phyloP scores from a whole-genome alignment of 768 basidiomycete genomes.

The Hydnomerulius pinastri region DNA sequence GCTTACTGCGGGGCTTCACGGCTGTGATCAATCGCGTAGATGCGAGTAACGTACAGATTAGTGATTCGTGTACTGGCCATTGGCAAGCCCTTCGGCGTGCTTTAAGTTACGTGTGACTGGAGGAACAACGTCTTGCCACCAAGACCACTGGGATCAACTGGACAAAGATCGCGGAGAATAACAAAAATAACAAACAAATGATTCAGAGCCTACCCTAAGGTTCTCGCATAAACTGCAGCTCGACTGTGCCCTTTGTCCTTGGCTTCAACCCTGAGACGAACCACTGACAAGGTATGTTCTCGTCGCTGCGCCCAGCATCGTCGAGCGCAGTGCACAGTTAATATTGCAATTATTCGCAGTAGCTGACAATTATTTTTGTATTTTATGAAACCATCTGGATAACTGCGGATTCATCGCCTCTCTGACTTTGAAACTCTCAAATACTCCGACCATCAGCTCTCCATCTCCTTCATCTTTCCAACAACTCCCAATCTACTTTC shows the following conservation, averaged over 20 bases:
- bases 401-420: conserved; percentile 12
- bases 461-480: conserved; percentile 22
- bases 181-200: background rate
- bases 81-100: no score
- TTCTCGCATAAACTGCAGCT: background rate
- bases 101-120: no score
- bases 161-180: no score
- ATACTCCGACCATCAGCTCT: conserved; percentile 26
- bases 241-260: no score
- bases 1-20: no score
- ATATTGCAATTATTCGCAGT: background rate
- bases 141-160: no score
- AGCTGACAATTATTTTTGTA: background rate
- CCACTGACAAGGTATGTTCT: background rate
- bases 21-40: no score
- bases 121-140: no score
- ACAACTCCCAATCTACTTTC: conserved; percentile 18
- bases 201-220: background rate
- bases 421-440: conserved; percentile 23
- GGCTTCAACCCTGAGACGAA: background rate
- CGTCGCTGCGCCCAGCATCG: background rate
- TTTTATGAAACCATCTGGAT: conserved; percentile 10
- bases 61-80: no score
- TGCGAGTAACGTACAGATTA: no score
- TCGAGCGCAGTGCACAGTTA: background rate